Base-by-base conservation (phyloP, 2,329 filamentous ascomycete genomes). In the Penicillium sp. region DNA sequence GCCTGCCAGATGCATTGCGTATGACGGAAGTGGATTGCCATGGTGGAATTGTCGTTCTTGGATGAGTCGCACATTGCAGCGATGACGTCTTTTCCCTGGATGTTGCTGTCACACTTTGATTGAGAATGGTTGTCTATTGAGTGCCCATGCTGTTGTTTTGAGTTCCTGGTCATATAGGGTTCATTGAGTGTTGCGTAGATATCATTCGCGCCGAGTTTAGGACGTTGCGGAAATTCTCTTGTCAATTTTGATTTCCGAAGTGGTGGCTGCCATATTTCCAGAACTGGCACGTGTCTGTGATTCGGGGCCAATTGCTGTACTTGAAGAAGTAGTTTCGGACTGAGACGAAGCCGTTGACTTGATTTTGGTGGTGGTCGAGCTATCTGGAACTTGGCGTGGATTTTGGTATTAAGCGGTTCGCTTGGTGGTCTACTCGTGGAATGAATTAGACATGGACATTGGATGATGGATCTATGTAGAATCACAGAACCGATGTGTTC, bases 341-440 rank as follows among this genome's bases (percentile, higher is more conserved):
- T 52, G 34, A 68, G 56, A 4, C 64, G 61, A 10, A 68, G 53
- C 6, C 54, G 46, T 42, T 55, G 48, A 27, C 43, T 52, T 18
- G 59, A 60, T 58, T 65, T 67, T 11, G 64, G 61, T 4, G 65
- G 61, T 11, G 64, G 65, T 27, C 58, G 60, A 9, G 65, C 65
- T 29, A 68, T 58, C 34, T 61, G 56, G 47, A 68, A 68, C 27
- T 53, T 55, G 14, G 57, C 54, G 35, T 59, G 55, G 25, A 60
- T 62, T 55, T 63, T 63, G 16, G 38, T 31, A 19, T 46, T 43
- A 14, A 45, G 10, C 9, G 25, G 49, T 42, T 55, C 46, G 3
- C 40, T 48, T 2, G 42, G 30, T n/a, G 41, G 41, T 39, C 55
- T 57, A n/a, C 1, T 16, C 11, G 33, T 2, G 10, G 3, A n/a